Base-by-base conservation (phyloP, 331 rosid genomes). In the Rhamnella rubrinervis region DNA sequence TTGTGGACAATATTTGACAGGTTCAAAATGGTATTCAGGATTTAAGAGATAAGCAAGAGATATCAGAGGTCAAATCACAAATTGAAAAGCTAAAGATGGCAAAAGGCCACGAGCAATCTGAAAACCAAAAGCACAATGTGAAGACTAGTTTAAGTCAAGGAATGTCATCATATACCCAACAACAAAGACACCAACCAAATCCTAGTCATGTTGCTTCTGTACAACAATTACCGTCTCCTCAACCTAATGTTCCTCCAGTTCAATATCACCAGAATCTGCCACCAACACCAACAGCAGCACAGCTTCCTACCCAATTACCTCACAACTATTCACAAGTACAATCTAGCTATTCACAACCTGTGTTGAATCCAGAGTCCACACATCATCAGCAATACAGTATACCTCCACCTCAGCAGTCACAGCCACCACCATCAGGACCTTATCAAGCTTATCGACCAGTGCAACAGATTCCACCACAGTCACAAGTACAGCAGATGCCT, bases 21-120 rank as follows among this genome's bases (percentile, higher is more conserved):
- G 71, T 74, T 68, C 83, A 75, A 64, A 55, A 71, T 53, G 79
- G 77, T 40, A 44, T 83, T 72, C 71, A 61, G 60, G 84, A 72
- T 71, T 68, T 83, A 63, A 79, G 75, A 44, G 84, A 83, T 73
- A 76, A 76, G 31, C 82, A 65, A 26, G 81, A 83, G 63, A 79
- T 76, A 49, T 40, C 80, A 50, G 82, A 76, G 67, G 73, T 75
- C 67, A 72, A 60, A 58, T 59, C 65, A 37, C 75, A 63, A 61
- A 72, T 76, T 38, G 77, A 77, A 4, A 83, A 68, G 74, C 80
- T 83, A 65, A 76, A 79, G 73, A 60, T 74, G 52, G 20, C 40
- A 10, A 67, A 67, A 69, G 65, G 16, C 40, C 18, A 50, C 9
- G 59, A 78, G 68, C 58, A 64, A 68, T 75, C 51, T 5, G 61